Base-by-base conservation (phyloP, 2,329 filamentous ascomycete species). In the Thelonectria rubi region DNA sequence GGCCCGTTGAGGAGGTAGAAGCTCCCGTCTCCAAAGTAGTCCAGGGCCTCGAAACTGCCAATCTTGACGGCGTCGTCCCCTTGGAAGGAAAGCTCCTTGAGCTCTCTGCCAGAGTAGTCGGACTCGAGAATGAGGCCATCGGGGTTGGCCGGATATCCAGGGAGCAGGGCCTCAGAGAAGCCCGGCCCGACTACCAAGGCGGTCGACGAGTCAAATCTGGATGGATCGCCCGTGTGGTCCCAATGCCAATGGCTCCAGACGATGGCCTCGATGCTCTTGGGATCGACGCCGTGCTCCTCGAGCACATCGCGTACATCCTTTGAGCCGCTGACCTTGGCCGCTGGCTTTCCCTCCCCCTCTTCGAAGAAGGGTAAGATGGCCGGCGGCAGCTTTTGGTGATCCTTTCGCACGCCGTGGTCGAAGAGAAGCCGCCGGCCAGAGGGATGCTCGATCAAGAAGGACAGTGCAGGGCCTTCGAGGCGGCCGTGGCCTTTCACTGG, bases 21-120 rank as follows among this genome's bases (percentile, higher is more conserved):
- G 9, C 72, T 76, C 1, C 78, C 78, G 45, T 81, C 79, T 11
- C 71, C 73, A 40, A 80, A 80, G 58, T 75, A 80, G 54, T 81
- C 78, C n/a, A 75, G 58, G 0, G 79, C 79, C 12, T 68, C 68
- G 65, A 79, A 81, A 9, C 71, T 64, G 4, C 78, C 79, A 39
- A 76, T 66, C 24, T 45, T 58, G 24, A 66, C 32, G 6, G 46
- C 37, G 5, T 56, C 17, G 32, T 66, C 65, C 17, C 43, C 42
- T 51, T 21, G 15, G 45, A 72, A 65, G 20, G 60, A 49, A 8
- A 68, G 51, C 26, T 68, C 67, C 10, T 56, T 48, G 1, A 68
- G 50, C 7, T 40, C 24, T 17, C 67, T 55, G 2, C 65, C 67
- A 5, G 55, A 43, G 12, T 66, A 67, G 24, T 71, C 69, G 1